Evolutionary conservation across 805 yeast genomes (phyloP).

Genomic region (Monosporozyma aerobia): DNA sequence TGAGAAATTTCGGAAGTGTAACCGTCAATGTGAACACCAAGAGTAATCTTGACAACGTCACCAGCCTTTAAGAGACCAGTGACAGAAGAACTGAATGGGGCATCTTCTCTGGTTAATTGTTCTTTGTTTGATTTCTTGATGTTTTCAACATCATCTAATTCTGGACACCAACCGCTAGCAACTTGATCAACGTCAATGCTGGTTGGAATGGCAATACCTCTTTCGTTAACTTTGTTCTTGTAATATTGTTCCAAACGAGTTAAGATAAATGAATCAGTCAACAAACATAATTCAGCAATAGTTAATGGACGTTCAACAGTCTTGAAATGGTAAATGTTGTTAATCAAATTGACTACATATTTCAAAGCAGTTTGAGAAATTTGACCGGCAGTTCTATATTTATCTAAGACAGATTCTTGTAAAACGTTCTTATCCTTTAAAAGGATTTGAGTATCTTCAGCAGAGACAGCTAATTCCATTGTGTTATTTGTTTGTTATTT

Average conservation of each 20-base stretch:
- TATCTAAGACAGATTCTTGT: slow-evolving; percentile 53
- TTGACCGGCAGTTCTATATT: slow-evolving; percentile 84
- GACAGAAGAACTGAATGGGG: slow-evolving; percentile 17
- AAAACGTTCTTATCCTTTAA: slow-evolving; percentile 66
- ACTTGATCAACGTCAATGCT: slow-evolving; percentile 77
- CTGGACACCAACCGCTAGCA: slow-evolving; percentile 77
- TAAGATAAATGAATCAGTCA: slow-evolving; percentile 69
- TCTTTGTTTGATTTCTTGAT: slow-evolving; percentile 25
- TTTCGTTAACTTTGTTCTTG: slow-evolving; percentile 62
- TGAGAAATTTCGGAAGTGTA: slow-evolving; percentile 83
- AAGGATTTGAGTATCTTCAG: slow-evolving; percentile 63
- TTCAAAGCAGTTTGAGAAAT: slow-evolving; percentile 74
- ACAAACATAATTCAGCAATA: slow-evolving; percentile 63
- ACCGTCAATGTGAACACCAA: slow-evolving; percentile 94
- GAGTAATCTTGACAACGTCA: slow-evolving; percentile 72
- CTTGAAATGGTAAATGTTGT: slow-evolving; percentile 56
- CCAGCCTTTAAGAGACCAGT: slow-evolving; percentile 44
- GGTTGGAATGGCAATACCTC: slow-evolving; percentile 90
- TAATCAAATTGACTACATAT: slow-evolving; percentile 57
- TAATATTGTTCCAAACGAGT: slow-evolving; percentile 52
- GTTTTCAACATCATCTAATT: slow-evolving; percentile 50
- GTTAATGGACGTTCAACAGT: slow-evolving; percentile 37
- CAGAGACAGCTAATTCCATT: slow-evolving; percentile 71
- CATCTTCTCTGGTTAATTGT: slow-evolving; percentile 8
- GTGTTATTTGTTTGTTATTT: background rate